Percentiles rank a stretch among this genome's conserved stretches.
These are phyloP conservation scores for Chaetomiaceae sp. DNA, from an alignment of 2,329 filamentous ascomycete species.

Conservation along the genomic window DNA sequence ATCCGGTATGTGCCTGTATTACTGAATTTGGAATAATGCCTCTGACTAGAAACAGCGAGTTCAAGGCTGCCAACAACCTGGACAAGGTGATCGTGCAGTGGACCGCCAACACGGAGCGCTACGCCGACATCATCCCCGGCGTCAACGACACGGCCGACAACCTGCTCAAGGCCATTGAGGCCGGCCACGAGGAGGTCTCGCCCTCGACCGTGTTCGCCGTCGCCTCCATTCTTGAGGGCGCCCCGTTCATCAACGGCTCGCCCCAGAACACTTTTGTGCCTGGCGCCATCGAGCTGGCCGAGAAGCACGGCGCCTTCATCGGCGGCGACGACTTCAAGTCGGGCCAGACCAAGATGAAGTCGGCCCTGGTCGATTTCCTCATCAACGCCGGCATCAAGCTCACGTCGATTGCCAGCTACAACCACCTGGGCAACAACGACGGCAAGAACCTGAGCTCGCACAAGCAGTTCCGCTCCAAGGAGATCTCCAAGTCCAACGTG, in stretches of 20 bases:
- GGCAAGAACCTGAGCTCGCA: conserved; percentile 98
- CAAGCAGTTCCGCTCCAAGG: conserved; percentile 98
- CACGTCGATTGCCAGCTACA: conserved; percentile 97
- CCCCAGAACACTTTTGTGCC: conserved; percentile 99
- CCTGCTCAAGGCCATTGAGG: conserved; percentile 79
- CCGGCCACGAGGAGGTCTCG: conserved; percentile 84
- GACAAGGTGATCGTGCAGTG: conserved; percentile 97
- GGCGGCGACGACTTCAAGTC: conserved; percentile 99
- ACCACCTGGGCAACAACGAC: conserved; percentile 98
- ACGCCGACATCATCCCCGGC: conserved; percentile 78
- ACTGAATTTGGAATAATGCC: background rate
- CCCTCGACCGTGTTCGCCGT: conserved; percentile 96
- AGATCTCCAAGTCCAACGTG: conserved; percentile 98
- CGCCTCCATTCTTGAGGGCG: conserved; percentile 82
- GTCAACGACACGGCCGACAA: conserved; percentile 98
- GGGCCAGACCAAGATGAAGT: conserved; percentile 99
- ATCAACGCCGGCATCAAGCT: conserved; percentile 99
- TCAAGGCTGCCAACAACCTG: conserved; percentile 78
- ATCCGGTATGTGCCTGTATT: conserved; percentile 62
- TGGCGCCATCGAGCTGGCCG: conserved; percentile 82
- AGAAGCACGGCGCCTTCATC: conserved; percentile 83
- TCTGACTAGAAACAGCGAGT: conserved; percentile 54
- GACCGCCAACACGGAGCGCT: conserved; percentile 99
- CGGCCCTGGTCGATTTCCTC: conserved; percentile 94
- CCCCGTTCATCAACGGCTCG: conserved; percentile 97